A percentile compares a stretch with the other conserved stretches of the same genome.
These are phyloP conservation scores for Penicillium riverlandense DNA, from an alignment of 495 filamentous ascomycete species.

Conservation along the genomic window DNA sequence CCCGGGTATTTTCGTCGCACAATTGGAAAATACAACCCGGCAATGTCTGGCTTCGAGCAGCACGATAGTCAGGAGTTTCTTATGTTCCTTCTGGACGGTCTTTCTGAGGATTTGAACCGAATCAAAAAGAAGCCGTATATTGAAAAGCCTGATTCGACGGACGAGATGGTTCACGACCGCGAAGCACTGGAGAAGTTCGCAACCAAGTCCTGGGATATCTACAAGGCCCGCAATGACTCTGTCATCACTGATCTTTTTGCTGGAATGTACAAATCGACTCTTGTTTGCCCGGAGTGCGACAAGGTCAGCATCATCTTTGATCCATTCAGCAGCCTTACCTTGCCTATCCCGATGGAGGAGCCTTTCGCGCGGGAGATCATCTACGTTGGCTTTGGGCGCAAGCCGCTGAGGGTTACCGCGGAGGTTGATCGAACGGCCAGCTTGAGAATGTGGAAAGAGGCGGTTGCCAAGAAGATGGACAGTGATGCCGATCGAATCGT, in stretches of 20 bases:
- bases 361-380: slow-evolving; percentile 65
- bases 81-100: slow-evolving; percentile 89
- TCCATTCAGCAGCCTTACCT: slow-evolving; percentile 88
- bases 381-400: slow-evolving; percentile 61
- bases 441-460: slow-evolving; percentile 67
- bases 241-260: slow-evolving; percentile 91
- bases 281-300: slow-evolving; percentile 81
- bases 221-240: slow-evolving; percentile 88
- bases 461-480: slow-evolving; percentile 60
- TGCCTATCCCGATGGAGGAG: slow-evolving; percentile 81
- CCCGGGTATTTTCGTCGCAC: slow-evolving; percentile 73
- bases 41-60: slow-evolving; percentile 91
- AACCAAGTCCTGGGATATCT: slow-evolving; percentile 80
- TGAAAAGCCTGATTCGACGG: slow-evolving; percentile 94
- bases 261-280: slow-evolving; percentile 95
- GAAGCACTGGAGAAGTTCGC: slow-evolving; percentile 74
- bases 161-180: slow-evolving; percentile 85
- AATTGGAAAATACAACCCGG: slow-evolving; percentile 69
- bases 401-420: slow-evolving; percentile 65
- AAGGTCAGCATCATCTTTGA: slow-evolving; percentile 99
- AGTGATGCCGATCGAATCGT: slow-evolving; percentile 52
- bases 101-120: slow-evolving; percentile 92
- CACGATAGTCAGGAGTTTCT: slow-evolving; percentile 97
- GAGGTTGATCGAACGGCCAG: slow-evolving; percentile 80
- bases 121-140: slow-evolving; percentile 95